Conservation (phyloP, 441 rosid genomes). For the Bruguiera hainesii region DNA sequence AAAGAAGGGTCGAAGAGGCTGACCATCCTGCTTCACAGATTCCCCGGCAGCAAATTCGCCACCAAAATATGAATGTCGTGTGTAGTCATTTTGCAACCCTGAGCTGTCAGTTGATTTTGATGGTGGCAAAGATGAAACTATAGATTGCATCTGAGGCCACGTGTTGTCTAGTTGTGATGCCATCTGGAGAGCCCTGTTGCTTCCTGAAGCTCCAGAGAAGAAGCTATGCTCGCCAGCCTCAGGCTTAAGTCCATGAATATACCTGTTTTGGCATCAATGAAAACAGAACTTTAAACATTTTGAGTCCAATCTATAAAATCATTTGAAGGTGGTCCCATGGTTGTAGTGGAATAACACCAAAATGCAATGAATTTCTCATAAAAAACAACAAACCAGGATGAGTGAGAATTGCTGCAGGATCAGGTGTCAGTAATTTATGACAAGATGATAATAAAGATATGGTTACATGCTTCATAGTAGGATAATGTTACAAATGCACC, state of each 20-base stretch:
- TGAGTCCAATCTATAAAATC: neutral
- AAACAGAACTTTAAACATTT: neutral
- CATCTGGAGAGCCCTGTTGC: conserved; percentile 34
- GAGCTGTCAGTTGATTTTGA: conserved; percentile 31
- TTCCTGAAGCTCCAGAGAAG: conserved; percentile 44
- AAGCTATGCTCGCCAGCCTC: conserved; percentile 44
- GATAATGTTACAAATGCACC: neutral
- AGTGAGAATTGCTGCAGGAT: neutral
- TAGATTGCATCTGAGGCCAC: conserved; percentile 48
- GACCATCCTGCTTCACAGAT: conserved; percentile 38
- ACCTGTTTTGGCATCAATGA: conserved; percentile 26
- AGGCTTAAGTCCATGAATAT: conserved; percentile 44
- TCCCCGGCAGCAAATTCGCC: conserved; percentile 31
- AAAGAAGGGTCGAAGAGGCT: conserved; percentile 55
- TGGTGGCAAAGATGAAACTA: conserved; percentile 26
- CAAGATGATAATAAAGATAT: neutral
- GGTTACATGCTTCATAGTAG: neutral
- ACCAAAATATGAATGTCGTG: conserved; percentile 31
- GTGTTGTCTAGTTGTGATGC: conserved; percentile 33
- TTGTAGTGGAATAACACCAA: neutral
- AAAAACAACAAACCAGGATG: neutral
- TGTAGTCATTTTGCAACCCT: conserved; percentile 36
- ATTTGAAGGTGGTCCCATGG: neutral
- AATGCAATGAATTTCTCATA: neutral
- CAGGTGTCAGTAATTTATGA: neutral